These are phyloP conservation scores for Nakazawaea molendinolei DNA, from an alignment of 805 yeast species.

Conservation along the genomic window DNA sequence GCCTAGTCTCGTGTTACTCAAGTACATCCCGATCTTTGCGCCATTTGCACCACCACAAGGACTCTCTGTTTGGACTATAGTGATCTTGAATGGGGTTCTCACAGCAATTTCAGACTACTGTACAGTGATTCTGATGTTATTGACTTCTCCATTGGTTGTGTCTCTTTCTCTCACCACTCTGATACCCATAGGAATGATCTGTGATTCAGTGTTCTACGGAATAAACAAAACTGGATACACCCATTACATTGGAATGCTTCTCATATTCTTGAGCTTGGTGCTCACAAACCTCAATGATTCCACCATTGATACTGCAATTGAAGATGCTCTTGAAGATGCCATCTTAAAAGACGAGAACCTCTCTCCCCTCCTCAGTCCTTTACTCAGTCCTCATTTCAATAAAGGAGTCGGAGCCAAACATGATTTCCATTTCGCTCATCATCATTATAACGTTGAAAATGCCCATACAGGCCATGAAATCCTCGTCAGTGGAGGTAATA, in stretches of 20 bases:
- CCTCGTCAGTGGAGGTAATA: constrained; percentile 27
- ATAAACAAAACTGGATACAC: constrained; percentile 23
- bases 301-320: constrained; percentile 38
- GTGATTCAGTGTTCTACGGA: constrained; percentile 35
- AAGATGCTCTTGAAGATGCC: constrained; percentile 41
- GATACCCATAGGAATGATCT: constrained; percentile 44
- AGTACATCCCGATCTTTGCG: constrained; percentile 31
- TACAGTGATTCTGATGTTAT: constrained; percentile 42
- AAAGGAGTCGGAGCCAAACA: constrained; percentile 7
- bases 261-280: constrained; percentile 39
- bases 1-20: constrained; percentile 31
- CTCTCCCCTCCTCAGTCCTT: constrained; percentile 42
- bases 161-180: constrained; percentile 45
- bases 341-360: constrained; percentile 37
- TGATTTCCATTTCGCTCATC: constrained; percentile 7
- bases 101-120: constrained; percentile 43
- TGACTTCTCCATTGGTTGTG: constrained; percentile 48
- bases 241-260: constrained; percentile 40
- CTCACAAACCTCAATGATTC: constrained; percentile 42
- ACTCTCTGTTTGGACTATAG: constrained; percentile 23
- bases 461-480: constrained; percentile 15
- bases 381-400: constrained; percentile 17
- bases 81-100: constrained; percentile 35
- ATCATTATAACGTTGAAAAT: background rate
- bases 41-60: constrained; percentile 35